These are phyloP conservation scores for Bipolaris gigantea DNA, from an alignment of 2,329 filamentous ascomycete genomes.

Conservation along the genomic window DNA sequence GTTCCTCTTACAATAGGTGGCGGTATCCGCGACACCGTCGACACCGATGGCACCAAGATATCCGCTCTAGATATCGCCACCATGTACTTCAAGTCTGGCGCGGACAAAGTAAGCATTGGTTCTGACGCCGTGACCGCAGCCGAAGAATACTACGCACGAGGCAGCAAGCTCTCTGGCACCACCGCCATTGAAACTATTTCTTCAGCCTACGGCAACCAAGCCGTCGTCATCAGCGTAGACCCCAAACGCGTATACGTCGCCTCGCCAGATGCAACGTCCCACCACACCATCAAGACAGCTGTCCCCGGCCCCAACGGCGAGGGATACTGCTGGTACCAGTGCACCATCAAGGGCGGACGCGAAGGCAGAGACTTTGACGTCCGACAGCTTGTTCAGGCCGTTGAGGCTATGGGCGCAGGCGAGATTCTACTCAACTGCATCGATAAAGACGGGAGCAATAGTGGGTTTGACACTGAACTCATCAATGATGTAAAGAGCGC, in stretches of 20 bases:
- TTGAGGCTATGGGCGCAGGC: constrained; percentile 93
- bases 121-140: constrained; percentile 92
- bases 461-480: constrained; percentile 90
- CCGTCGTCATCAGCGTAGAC: constrained; percentile 93
- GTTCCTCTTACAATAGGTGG: constrained; percentile 95
- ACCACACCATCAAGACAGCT: constrained; percentile 73
- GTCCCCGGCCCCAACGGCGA: constrained; percentile 75
- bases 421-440: constrained; percentile 98
- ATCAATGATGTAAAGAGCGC: constrained; percentile 85
- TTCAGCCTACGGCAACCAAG: constrained; percentile 90
- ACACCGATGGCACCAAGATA: constrained; percentile 83
- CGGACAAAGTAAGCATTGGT: constrained; percentile 96
- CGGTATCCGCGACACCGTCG: constrained; percentile 89
- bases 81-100: constrained; percentile 96
- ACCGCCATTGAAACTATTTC: constrained; percentile 97
- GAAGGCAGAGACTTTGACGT: constrained; percentile 95
- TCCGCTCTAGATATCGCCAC: constrained; percentile 89
- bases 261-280: constrained; percentile 67
- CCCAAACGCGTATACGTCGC: constrained; percentile 86
- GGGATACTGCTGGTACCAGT: constrained; percentile 91
- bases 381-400: constrained; percentile 80
- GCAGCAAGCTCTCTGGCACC: constrained; percentile 70
- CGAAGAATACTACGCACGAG: constrained; percentile 80
- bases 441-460: constrained; percentile 92
- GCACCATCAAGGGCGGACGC: constrained; percentile 92